A percentile compares a stretch with the other conserved stretches of the same genome.
These are phyloP conservation scores for Acanthamoeba castellanii DNA, from an alignment of 208 protist species.

Conservation along the genomic window DNA sequence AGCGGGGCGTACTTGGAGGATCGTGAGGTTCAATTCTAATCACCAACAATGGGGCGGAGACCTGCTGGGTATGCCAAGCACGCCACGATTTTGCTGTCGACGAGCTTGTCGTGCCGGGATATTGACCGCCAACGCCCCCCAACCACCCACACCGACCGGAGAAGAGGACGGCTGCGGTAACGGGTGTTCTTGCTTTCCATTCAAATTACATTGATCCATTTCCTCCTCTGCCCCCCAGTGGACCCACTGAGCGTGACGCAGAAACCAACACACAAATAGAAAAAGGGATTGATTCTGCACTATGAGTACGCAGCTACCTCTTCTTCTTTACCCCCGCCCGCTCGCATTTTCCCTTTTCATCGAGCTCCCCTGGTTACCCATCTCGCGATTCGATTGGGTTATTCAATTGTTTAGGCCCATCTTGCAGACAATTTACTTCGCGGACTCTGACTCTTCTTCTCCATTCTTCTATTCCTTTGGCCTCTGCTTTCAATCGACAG, in stretches of 20 bases:
- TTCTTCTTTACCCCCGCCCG: neutral
- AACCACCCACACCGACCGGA: neutral
- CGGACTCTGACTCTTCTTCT: neutral
- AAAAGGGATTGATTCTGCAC: neutral
- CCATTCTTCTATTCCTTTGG: constrained; percentile 19
- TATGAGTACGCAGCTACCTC: neutral
- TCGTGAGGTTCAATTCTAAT: neutral
- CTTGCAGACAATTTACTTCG: neutral
- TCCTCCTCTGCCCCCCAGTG: neutral
- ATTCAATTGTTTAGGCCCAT: neutral
- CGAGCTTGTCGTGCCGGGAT: neutral
- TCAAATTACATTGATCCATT: constrained; percentile 2
- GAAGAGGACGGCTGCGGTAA: neutral
- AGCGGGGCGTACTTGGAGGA: neutral
- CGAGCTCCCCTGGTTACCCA: too few relatives aligned
- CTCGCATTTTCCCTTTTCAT: neutral
- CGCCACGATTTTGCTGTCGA: neutral
- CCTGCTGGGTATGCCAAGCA: neutral
- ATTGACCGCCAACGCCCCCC: neutral
- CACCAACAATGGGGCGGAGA: neutral
- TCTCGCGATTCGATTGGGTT: too few relatives aligned
- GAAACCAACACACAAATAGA: neutral
- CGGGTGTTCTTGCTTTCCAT: constrained; percentile 2
- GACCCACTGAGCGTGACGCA: neutral
- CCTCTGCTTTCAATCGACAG: neutral